A percentile compares a stretch with the other conserved stretches of the same genome.
Evolutionary conservation across 345 rosid genomes (phyloP).

Genomic region (Murraya paniculata): DNA sequence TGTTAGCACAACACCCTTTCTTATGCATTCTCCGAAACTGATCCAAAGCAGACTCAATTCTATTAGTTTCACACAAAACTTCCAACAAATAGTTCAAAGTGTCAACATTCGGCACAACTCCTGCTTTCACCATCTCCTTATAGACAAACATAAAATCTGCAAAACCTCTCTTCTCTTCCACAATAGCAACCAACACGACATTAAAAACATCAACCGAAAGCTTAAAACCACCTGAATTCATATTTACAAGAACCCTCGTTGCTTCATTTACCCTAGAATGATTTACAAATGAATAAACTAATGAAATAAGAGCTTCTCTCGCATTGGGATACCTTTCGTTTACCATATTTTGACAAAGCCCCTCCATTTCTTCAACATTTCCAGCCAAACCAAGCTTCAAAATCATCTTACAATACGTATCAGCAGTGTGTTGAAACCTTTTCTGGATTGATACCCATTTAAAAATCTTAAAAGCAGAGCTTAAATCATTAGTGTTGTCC

Average conservation of each 20-base stretch:
- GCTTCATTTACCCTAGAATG: slow-evolving; percentile 38
- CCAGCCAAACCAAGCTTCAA: slow-evolving; percentile 55
- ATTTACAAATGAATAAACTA: slow-evolving; percentile 36
- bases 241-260: slow-evolving; percentile 31
- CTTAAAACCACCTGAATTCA: slow-evolving; percentile 33
- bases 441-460: slow-evolving; percentile 50
- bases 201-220: slow-evolving; percentile 37
- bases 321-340: slow-evolving; percentile 30
- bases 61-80: slow-evolving; percentile 36
- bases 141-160: slow-evolving; percentile 44
- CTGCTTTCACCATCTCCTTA: slow-evolving; percentile 62
- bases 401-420: slow-evolving; percentile 42
- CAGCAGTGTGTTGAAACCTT: slow-evolving; percentile 42
- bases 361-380: slow-evolving; percentile 34
- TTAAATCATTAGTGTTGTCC: slow-evolving; percentile 31
- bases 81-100: slow-evolving; percentile 50
- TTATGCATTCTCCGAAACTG: slow-evolving; percentile 50
- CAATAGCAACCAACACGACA: slow-evolving; percentile 39
- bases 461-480: slow-evolving; percentile 46
- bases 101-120: slow-evolving; percentile 38
- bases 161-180: slow-evolving; percentile 38
- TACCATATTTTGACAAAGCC: slow-evolving; percentile 37
- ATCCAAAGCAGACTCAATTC: slow-evolving; percentile 42
- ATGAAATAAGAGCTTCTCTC: slow-evolving; percentile 30
- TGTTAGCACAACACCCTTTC: slow-evolving; percentile 43